Evolutionary conservation across 2,329 filamentous ascomycete species (phyloP).

Genomic region (Diaporthe vexans): DNA sequence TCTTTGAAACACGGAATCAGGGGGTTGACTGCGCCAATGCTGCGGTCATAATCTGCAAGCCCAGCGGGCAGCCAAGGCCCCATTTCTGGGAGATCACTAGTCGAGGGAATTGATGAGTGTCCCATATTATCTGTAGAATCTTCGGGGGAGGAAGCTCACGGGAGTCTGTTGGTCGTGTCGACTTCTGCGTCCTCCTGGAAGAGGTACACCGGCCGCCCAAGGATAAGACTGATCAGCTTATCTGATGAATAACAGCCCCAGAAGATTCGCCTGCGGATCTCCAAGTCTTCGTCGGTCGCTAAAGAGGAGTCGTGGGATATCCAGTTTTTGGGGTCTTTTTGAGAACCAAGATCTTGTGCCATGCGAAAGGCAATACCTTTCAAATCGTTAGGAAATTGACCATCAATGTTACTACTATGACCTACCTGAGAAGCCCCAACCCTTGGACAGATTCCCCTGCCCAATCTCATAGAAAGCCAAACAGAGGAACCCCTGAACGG

Average conservation of each 20-base stretch:
- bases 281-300: slow-evolving; percentile 45
- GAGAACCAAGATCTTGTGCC: slow-evolving; percentile 49
- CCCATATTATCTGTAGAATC: neutral
- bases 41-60: slow-evolving; percentile 39
- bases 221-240: slow-evolving; percentile 44
- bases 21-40: slow-evolving; percentile 12
- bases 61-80: slow-evolving; percentile 46
- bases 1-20: slow-evolving; percentile 25
- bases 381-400: slow-evolving; percentile 45
- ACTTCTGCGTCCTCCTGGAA: slow-evolving; percentile 40
- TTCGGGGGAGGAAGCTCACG: slow-evolving; percentile 1
- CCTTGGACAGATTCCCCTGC: slow-evolving; percentile 48
- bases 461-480: slow-evolving; percentile 49
- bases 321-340: slow-evolving; percentile 47
- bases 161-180: slow-evolving; percentile 28
- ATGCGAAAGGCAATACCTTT: slow-evolving; percentile 50
- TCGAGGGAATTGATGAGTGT: neutral
- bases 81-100: slow-evolving; percentile 45
- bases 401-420: slow-evolving; percentile 42
- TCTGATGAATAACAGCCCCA: slow-evolving; percentile 50
- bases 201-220: slow-evolving; percentile 38
- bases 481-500: slow-evolving; percentile 48
- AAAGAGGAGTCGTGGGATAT: slow-evolving; percentile 44
- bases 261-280: slow-evolving; percentile 49
- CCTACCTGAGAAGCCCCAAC: slow-evolving; percentile 48